These are phyloP conservation scores for Rosa lucieae DNA, from an alignment of 306 rosid genomes.

Conservation along the genomic window DNA sequence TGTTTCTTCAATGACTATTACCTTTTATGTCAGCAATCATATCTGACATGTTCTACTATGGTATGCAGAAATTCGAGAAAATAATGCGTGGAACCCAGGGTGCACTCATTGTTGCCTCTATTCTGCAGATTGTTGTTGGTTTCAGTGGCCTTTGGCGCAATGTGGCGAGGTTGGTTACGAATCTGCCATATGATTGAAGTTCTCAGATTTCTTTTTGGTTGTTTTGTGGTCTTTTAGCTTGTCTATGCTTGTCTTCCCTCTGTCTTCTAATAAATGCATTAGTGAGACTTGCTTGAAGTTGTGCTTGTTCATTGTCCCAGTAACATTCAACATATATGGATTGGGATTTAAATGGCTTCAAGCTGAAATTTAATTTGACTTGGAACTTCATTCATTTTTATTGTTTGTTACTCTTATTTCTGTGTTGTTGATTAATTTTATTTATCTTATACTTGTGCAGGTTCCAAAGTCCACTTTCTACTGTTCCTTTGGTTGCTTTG, in stretches of 20 bases:
- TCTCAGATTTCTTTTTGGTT: conserved; percentile 8
- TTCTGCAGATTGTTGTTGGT: conserved; percentile 94
- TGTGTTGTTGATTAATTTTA: conserved; percentile 21
- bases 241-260: not conserved
- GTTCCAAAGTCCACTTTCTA: conserved; percentile 85
- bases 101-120: conserved; percentile 95
- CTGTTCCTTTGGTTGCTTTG: conserved; percentile 84
- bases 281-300: not conserved
- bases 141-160: conserved; percentile 99
- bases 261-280: not conserved
- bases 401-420: not conserved
- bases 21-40: conserved; percentile 5
- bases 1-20: conserved; percentile 1
- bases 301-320: not conserved
- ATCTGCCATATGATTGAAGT: not conserved
- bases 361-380: not conserved
- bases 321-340: not conserved
- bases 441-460: conserved; percentile 40
- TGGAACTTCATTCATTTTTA: not conserved
- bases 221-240: not conserved
- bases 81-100: conserved; percentile 98
- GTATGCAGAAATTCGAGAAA: conserved; percentile 77
- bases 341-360: not conserved
- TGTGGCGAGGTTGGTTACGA: conserved; percentile 66
- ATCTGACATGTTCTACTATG: conserved; percentile 20